phyloP scores from a whole-genome alignment of 139 green algal species.

The Diplosphaera chodatii region DNA sequence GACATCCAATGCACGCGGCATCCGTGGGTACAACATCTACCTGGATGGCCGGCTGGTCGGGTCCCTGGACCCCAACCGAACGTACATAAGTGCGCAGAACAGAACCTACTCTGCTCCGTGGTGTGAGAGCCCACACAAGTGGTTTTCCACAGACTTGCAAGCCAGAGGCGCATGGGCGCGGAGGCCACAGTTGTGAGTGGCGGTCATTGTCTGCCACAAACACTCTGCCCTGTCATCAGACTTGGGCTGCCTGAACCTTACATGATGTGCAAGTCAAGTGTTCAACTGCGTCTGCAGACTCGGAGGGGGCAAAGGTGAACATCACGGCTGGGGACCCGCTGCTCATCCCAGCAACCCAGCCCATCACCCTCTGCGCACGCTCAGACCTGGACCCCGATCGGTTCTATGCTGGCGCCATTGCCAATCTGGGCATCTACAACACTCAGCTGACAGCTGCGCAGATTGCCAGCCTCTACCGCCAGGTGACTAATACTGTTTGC shows the following conservation, averaged over 20 bases:
- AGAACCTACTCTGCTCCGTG: too few species aligned
- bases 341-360: constrained; percentile 19
- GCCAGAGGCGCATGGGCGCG: too few species aligned
- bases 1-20: constrained; percentile 26
- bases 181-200: too few species aligned
- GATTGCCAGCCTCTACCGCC: constrained; percentile 3
- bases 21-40: constrained; percentile 41
- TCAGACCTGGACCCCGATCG: constrained; percentile 28
- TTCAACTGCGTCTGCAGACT: too few species aligned
- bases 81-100: background rate
- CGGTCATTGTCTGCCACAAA: too few species aligned
- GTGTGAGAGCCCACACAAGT: too few species aligned
- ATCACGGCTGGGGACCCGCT: constrained; percentile 24
- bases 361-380: constrained; percentile 41
- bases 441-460: constrained; percentile 10
- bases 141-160: too few species aligned
- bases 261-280: too few species aligned
- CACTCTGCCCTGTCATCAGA: too few species aligned
- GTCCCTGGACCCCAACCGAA: background rate
- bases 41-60: constrained; percentile 33
- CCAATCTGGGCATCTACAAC: constrained; percentile 3
- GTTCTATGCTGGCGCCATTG: background rate
- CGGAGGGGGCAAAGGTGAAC: background rate
- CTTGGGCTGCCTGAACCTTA: too few species aligned
- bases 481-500: background rate